phyloP scores from a whole-genome alignment of 148 eudicot species.

The Rhododendron mucronatum region DNA sequence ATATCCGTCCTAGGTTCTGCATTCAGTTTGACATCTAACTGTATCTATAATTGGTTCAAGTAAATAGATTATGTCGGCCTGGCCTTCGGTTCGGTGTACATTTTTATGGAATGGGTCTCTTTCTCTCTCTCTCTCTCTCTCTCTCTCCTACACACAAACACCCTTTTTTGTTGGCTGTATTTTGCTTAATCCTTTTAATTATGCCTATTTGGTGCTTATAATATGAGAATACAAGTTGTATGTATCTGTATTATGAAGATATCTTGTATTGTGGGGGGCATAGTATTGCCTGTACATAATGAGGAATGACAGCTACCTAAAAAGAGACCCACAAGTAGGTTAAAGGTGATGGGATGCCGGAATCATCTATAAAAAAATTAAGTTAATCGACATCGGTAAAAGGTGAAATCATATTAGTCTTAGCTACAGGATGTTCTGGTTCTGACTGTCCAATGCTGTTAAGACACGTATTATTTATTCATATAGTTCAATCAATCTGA shows the following conservation, averaged over 20 bases:
- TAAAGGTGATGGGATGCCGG: neutral
- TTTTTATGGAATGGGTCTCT: neutral
- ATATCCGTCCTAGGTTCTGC: slow-evolving; percentile 8
- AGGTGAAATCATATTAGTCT: no score
- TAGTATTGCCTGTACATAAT: neutral
- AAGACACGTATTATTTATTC: no score
- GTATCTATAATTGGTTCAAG: slow-evolving; percentile 11
- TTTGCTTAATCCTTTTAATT: neutral
- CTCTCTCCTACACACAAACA: neutral
- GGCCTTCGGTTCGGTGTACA: neutral
- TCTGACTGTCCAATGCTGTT: no score
- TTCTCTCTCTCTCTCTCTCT: neutral
- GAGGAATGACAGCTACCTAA: neutral
- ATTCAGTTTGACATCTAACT: slow-evolving; percentile 4
- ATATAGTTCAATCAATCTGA: no score
- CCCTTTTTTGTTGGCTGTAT: neutral
- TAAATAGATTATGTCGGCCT: neutral
- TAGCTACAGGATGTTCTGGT: no score
- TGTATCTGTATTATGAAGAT: neutral
- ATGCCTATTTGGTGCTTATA: neutral
- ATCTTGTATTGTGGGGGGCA: neutral
- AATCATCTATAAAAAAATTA: neutral
- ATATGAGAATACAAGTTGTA: neutral
- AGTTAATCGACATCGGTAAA: no score
- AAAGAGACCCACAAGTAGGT: neutral